Percentiles rank a stretch among this genome's conserved stretches.
These are phyloP conservation scores for Penicillium manginii DNA, from an alignment of 495 filamentous ascomycete genomes.

Conservation along the genomic window DNA sequence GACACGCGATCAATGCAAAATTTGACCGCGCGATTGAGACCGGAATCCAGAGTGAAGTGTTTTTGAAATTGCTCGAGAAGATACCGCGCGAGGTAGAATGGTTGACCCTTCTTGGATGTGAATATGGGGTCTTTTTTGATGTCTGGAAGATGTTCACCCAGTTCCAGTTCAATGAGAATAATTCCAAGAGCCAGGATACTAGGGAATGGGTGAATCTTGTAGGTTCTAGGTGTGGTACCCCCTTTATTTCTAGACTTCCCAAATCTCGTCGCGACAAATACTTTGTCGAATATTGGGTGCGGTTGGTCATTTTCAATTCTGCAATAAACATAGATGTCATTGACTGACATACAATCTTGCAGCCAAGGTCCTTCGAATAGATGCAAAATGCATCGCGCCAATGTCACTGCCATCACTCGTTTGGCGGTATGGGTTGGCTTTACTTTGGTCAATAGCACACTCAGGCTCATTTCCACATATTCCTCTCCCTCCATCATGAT, in stretches of 20 bases:
- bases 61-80: constrained; percentile 13
- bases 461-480: constrained; percentile 14
- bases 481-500: constrained; percentile 10
- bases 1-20: constrained; percentile 7
- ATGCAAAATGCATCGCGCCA: constrained; percentile 17
- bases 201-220: constrained; percentile 20
- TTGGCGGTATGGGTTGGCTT: constrained; percentile 19
- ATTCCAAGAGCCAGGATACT: constrained; percentile 20
- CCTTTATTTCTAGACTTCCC: not conserved
- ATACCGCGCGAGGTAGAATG: constrained; percentile 10
- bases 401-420: constrained; percentile 17
- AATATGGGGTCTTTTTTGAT: constrained; percentile 10
- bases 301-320: constrained; percentile 11
- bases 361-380: constrained; percentile 21
- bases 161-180: constrained; percentile 16
- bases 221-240: not conserved
- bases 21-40: constrained; percentile 11
- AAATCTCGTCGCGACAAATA: constrained; percentile 18
- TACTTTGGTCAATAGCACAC: constrained; percentile 12
- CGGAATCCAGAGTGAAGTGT: constrained; percentile 17
- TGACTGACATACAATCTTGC: constrained; percentile 3
- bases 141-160: constrained; percentile 16
- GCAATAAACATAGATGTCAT: constrained; percentile 18
- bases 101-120: not conserved
- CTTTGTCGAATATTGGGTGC: constrained; percentile 19